Evolutionary conservation across 345 rosid species (phyloP).

Genomic region (Pugionium cornutum): DNA sequence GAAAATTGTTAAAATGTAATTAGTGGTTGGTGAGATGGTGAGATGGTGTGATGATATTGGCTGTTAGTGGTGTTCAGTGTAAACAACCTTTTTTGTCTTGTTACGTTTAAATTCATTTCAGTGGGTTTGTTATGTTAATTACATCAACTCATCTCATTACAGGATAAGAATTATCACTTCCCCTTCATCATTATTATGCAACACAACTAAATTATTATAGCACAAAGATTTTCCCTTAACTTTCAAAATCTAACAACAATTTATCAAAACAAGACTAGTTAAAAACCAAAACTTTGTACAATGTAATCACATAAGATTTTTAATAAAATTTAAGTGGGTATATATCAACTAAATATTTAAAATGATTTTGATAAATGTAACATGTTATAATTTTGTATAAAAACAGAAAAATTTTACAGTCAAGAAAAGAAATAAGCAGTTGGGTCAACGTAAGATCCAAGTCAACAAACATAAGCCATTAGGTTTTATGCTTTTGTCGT

Average conservation of each 20-base stretch:
- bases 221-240: neutral
- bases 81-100: slow-evolving; percentile 13
- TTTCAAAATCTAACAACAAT: neutral
- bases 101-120: slow-evolving; percentile 10
- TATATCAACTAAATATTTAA: no score
- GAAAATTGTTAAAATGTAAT: neutral
- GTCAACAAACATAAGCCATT: slow-evolving; percentile 25
- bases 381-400: no score
- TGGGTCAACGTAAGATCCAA: slow-evolving; percentile 19
- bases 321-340: no score
- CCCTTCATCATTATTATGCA: slow-evolving; percentile 12
- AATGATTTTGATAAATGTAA: no score
- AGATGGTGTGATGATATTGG: slow-evolving; percentile 9
- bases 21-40: slow-evolving; percentile 17
- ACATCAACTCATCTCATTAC: slow-evolving; percentile 16
- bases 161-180: slow-evolving; percentile 4
- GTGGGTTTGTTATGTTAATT: slow-evolving; percentile 28
- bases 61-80: slow-evolving; percentile 26
- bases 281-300: neutral
- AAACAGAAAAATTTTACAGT: neutral
- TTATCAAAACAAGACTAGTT: neutral
- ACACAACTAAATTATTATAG: slow-evolving; percentile 20
- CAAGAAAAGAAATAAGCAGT: slow-evolving; percentile 20
- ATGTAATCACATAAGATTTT: no score
- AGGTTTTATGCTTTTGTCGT: slow-evolving; percentile 33